phyloP scores from a whole-genome alignment of 441 rosid species.

The Adansonia rubrostipa region DNA sequence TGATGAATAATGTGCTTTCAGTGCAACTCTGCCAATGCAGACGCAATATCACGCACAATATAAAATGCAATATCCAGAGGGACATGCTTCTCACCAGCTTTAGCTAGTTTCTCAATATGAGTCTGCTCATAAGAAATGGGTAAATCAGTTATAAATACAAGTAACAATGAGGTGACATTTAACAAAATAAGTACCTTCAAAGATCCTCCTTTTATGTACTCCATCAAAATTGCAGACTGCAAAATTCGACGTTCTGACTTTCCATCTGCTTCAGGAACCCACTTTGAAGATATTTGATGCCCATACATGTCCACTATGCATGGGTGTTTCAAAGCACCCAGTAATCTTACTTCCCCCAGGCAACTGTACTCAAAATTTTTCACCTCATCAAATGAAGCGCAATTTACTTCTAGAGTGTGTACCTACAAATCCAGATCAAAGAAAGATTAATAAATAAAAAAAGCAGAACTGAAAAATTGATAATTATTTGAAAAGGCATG shows the following conservation, averaged over 20 bases:
- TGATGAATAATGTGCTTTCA: slow-evolving; percentile 91
- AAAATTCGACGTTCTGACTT: slow-evolving; percentile 54
- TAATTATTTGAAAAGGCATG: neutral
- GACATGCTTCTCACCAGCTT: slow-evolving; percentile 68
- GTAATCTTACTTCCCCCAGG: slow-evolving; percentile 83
- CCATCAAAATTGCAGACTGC: slow-evolving; percentile 78
- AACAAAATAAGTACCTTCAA: slow-evolving; percentile 59
- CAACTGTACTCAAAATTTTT: slow-evolving; percentile 83
- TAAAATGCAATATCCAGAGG: slow-evolving; percentile 66
- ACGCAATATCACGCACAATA: slow-evolving; percentile 75
- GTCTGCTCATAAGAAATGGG: slow-evolving; percentile 46
- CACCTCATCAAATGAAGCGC: slow-evolving; percentile 57
- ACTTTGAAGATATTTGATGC: slow-evolving; percentile 78
- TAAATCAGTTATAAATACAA: slow-evolving; percentile 4
- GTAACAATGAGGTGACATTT: slow-evolving; percentile 2
- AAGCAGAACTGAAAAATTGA: neutral
- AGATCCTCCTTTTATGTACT: slow-evolving; percentile 82
- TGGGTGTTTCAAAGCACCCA: slow-evolving; percentile 75
- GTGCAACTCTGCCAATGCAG: slow-evolving; percentile 83
- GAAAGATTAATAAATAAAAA: neutral
- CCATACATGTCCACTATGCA: slow-evolving; percentile 90
- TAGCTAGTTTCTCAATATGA: slow-evolving; percentile 67
- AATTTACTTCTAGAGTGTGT: slow-evolving; percentile 63
- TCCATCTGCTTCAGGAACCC: slow-evolving; percentile 68
- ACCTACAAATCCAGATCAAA: slow-evolving; percentile 49